A percentile compares a stretch with the other conserved stretches of the same genome.
Conservation (phyloP, 2,329 filamentous ascomycete species). For the Tolypocladium paradoxum region DNA sequence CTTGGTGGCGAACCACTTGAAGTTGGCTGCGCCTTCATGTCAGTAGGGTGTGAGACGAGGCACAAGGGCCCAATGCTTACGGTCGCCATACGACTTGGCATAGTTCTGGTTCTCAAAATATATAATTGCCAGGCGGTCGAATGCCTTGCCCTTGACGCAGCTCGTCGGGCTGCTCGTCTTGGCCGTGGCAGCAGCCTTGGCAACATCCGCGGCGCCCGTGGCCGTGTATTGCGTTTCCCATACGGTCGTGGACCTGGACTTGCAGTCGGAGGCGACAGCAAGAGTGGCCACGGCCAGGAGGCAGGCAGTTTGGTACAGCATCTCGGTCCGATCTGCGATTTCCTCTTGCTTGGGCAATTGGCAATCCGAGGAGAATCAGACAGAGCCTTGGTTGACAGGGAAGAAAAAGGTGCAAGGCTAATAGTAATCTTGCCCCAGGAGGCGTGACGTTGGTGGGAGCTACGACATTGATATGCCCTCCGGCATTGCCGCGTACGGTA, state of each 20-base stretch:
- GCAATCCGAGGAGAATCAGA: not conserved
- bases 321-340: not conserved
- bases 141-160: conserved; percentile 58
- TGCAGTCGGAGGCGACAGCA: conserved; percentile 10
- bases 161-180: conserved; percentile 49
- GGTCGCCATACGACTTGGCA: conserved; percentile 51
- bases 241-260: not conserved
- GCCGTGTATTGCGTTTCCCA: conserved; percentile 37
- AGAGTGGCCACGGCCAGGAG: conserved; percentile 15
- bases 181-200: conserved; percentile 47
- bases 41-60: no score
- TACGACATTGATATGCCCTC: not conserved
- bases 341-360: not conserved
- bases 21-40: conserved; percentile 11
- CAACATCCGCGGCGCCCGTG: conserved; percentile 38
- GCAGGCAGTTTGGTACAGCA: conserved; percentile 9
- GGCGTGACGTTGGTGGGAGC: not conserved
- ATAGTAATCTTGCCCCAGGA: not conserved
- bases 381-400: not conserved
- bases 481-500: not conserved
- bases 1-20: conserved; percentile 16
- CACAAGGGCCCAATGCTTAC: no score
- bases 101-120: conserved; percentile 73
- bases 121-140: conserved; percentile 61
- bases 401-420: no score